Base-by-base conservation (phyloP, 176 grass and related monocot species). In the Lolium perenne region DNA sequence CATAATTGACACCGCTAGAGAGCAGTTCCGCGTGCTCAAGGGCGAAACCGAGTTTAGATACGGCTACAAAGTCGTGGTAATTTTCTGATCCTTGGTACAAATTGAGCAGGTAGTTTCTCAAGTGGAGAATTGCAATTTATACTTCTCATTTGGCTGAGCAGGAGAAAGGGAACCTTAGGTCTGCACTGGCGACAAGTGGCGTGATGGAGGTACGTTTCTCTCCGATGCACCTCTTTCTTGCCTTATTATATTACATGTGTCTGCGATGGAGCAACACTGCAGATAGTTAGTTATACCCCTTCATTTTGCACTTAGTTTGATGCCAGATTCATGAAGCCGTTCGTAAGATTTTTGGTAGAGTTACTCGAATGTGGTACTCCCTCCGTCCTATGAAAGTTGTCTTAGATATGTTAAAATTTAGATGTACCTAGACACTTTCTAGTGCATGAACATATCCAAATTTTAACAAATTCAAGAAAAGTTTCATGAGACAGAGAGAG, bases 31-130 rank as follows among this genome's bases (percentile, higher is more conserved):
- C 54, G 92, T 90, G 49, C 78, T 99, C 16, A 91, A 80, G 78
- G 86, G 80, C 38, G 93, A 91, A 43, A 99, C 60, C 8, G 89
- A 94, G 77, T 96, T 96, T 38, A 79, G 90, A 68, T 99, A 99
- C 43, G 94, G 97, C 82, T 99, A 94, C 90, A 99, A 99, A 84
- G 88, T 99, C 79, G 94, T 99, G 86, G 94, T 96, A 90, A 88
- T 68, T 84, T 59, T 89, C 46, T 86, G 53, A 67, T 65, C 62
- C 69, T 90, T 40, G 29, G 38, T 5, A 7, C 41, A 43, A 43
- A 43, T 11, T 48, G 51, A 61, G 17, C 75, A 51, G 18, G 78
- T 57, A 40, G 4, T 54, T 25, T 55, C 20, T 57, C 2, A 59
- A 59, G 22, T 74, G 65, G 60, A 18, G 15, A 55, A 38, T 6